These are phyloP conservation scores for Linnemannia zychae DNA, from an alignment of 192 early-diverging fungal genomes.

Conservation along the genomic window DNA sequence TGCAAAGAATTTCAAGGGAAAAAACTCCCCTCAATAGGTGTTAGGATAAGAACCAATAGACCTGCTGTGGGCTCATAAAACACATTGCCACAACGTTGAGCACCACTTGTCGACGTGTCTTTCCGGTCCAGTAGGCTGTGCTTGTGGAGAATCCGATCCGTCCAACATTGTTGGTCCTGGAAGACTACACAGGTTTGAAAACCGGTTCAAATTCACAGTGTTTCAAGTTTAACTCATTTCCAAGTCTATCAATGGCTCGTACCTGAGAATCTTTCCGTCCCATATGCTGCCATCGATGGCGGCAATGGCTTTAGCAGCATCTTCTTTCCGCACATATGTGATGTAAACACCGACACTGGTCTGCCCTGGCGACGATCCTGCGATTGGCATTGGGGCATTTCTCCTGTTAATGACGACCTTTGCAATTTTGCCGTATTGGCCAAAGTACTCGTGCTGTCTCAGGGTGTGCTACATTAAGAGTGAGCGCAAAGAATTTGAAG, in stretches of 20 bases:
- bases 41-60: background rate
- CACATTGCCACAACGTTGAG: background rate
- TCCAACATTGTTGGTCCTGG: background rate
- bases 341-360: constrained; percentile 90
- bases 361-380: constrained; percentile 55
- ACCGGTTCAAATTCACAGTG: background rate
- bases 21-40: background rate
- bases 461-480: constrained; percentile 67
- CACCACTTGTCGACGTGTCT: background rate
- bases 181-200: background rate
- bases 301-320: constrained; percentile 93
- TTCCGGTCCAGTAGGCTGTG: constrained; percentile 4
- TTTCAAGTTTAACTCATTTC: background rate
- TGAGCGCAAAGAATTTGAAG: background rate
- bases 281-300: constrained; percentile 91
- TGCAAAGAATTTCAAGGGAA: background rate
- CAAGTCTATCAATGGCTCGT: background rate
- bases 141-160: background rate
- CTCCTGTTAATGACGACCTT: constrained; percentile 94
- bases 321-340: constrained; percentile 92
- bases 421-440: constrained; percentile 97
- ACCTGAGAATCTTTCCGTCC: constrained; percentile 90
- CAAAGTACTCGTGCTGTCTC: constrained; percentile 93
- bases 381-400: constrained; percentile 60
- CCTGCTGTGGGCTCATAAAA: background rate